Evolutionary conservation across 2,329 filamentous ascomycete genomes (phyloP).

Genomic region (Exserohilum turcica): DNA sequence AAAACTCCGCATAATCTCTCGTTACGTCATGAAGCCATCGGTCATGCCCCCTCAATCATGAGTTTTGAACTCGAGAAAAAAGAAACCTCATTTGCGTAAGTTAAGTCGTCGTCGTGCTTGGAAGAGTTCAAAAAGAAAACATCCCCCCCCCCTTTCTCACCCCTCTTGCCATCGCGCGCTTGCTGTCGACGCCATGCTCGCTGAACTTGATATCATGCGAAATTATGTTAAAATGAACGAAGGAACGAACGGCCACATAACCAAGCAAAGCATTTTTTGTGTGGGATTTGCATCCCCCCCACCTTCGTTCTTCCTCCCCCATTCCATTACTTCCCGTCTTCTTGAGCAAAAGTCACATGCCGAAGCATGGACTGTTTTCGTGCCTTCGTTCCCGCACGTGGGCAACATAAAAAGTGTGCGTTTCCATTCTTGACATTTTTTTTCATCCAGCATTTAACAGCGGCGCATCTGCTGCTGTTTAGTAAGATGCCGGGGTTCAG

Average conservation of each 20-base stretch:
- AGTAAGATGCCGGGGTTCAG: slow-evolving; percentile 1
- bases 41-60: slow-evolving; percentile 10
- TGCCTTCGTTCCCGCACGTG: neutral
- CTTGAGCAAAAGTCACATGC: slow-evolving; percentile 8
- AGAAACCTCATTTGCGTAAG: too few species aligned
- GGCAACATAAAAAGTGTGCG: neutral
- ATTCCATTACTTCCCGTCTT: slow-evolving; percentile 5
- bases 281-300: neutral
- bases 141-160: too few species aligned
- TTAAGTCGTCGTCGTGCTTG: too few species aligned
- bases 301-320: neutral
- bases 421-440: slow-evolving; percentile 4
- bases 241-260: slow-evolving; percentile 7
- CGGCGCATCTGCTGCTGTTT: neutral
- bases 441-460: neutral
- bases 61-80: slow-evolving; percentile 6
- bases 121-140: neutral
- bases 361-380: slow-evolving; percentile 1
- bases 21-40: slow-evolving; percentile 10
- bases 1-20: slow-evolving; percentile 12
- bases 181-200: slow-evolving; percentile 11
- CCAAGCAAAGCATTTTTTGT: slow-evolving; percentile 8
- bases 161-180: neutral
- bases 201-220: slow-evolving; percentile 14
- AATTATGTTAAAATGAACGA: slow-evolving; percentile 8